A percentile compares a stretch with the other conserved stretches of the same genome.
phyloP scores from a whole-genome alignment of 345 rosid species.

The Eucalyptus polyanthemos region DNA sequence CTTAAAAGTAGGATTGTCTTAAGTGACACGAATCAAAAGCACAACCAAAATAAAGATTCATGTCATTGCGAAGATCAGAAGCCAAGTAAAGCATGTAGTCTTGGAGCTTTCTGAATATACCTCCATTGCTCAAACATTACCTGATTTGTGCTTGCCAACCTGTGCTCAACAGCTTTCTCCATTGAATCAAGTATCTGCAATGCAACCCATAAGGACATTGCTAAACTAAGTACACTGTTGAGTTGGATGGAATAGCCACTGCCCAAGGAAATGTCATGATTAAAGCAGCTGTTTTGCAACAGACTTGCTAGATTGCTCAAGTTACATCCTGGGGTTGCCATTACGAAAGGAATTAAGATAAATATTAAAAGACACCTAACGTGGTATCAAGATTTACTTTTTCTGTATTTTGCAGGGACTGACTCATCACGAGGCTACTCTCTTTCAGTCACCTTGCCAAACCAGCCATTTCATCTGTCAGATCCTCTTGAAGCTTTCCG shows the following conservation, averaged over 20 bases:
- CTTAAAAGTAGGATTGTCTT: background rate
- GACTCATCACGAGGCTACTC: conserved; percentile 71
- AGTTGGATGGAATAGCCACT: background rate
- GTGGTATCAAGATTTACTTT: conserved; percentile 21
- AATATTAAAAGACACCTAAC: background rate
- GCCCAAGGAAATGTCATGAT: background rate
- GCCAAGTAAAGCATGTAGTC: conserved; percentile 84
- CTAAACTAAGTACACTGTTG: background rate
- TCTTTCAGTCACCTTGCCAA: conserved; percentile 80
- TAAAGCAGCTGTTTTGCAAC: background rate
- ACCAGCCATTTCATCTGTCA: conserved; percentile 88
- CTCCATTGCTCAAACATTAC: conserved; percentile 53
- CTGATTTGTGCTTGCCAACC: conserved; percentile 73
- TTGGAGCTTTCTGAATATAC: conserved; percentile 59
- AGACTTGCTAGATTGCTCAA: background rate
- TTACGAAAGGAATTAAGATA: background rate
- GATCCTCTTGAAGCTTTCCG: conserved; percentile 77
- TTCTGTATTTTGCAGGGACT: conserved; percentile 69
- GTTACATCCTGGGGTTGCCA: background rate
- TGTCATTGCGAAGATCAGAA: conserved; percentile 51
- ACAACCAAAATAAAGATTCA: conserved; percentile 75
- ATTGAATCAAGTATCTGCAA: conserved; percentile 78
- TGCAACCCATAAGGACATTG: background rate
- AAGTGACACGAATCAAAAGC: conserved; percentile 66
- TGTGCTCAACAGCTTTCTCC: conserved; percentile 75